Base-by-base conservation (phyloP, 345 rosid genomes). In the Arabidopsis arenosa region DNA sequence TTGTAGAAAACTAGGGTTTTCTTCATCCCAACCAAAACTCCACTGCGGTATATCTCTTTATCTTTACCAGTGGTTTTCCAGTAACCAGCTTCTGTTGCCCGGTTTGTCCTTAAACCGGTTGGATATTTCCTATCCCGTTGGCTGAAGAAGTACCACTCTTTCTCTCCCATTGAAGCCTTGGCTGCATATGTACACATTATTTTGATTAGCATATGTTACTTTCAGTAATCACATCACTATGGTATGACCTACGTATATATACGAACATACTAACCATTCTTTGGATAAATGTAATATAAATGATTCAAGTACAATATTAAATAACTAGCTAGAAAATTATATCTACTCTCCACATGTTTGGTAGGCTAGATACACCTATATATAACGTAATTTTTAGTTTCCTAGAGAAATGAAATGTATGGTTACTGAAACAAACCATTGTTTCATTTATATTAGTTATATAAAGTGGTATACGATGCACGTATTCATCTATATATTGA, bases 1-100 rank as follows among this genome's bases (percentile, higher is more conserved):
- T 74, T 85, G 84, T 93, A 93, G 80, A 93, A 91, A 7, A 93
- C 98, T 61, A 93, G 88, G 85, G 98, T 93, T 85, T 93, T 93
- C 87, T 93, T 93, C 98, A 93, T 93, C 61, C 97, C 98, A 12
- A 93, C 88, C 45, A 93, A 77, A 2, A 82, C 78, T 51, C 89
- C 90, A 3, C 72, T 85, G 5, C 92, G 75, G 60, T 76, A 85
- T 58, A 93, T 90, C 63, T 90, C 97, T 83, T 84, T 93, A 70
- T 93, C 97, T 79, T 92, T 92, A 9, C 97, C 96, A 0, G 97
- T 93, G 36, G 98, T 92, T 78, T 93, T 93, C 98, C 98, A 93
- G 43, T 93, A 93, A 36, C 98, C 98, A 3, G 96, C 93, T 76
- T 90, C 93, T 0, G 98, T 93, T 3, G 97, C 98, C 68, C 98